Evolutionary conservation across 106 monocot genomes (phyloP).

Genomic region (Chionographis japonica): DNA sequence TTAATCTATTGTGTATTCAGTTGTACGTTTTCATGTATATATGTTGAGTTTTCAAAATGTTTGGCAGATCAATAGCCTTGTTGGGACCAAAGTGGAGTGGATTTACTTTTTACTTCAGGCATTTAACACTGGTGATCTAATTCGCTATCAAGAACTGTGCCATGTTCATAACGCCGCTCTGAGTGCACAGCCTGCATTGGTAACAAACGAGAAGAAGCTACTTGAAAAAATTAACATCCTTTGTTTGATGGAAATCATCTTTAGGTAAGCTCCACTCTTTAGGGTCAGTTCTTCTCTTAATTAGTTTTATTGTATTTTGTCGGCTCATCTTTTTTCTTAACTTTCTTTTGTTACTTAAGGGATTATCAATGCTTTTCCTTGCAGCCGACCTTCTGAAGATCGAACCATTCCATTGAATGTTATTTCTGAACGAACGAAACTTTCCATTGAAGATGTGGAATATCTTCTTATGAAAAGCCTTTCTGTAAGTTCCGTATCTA

Average conservation of each 20-base stretch:
- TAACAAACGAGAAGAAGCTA: conserved; percentile 78
- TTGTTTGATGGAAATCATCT: conserved; percentile 97
- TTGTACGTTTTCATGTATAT: background rate
- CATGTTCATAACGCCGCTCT: conserved; percentile 85
- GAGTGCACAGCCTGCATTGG: conserved; percentile 84
- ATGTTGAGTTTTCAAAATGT: background rate
- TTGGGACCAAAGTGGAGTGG: conserved; percentile 88
- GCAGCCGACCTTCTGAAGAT: conserved; percentile 91
- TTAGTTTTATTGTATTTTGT: too few species aligned
- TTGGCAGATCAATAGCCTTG: conserved; percentile 82
- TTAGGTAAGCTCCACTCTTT: conserved; percentile 45
- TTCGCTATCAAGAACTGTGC: conserved; percentile 83
- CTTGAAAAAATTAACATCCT: conserved; percentile 95
- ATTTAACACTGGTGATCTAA: conserved; percentile 86
- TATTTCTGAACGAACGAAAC: conserved; percentile 84
- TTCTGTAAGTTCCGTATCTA: conserved; percentile 51
- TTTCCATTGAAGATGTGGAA: conserved; percentile 87
- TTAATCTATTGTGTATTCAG: too few species aligned
- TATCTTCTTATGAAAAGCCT: conserved; percentile 97
- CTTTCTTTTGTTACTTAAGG: too few species aligned
- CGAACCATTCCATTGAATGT: conserved; percentile 80
- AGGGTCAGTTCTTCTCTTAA: too few species aligned
- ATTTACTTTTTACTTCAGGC: conserved; percentile 89
- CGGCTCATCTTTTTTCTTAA: too few species aligned
- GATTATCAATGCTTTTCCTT: conserved; percentile 7